These are phyloP conservation scores for Aspergillus panamensis DNA, from an alignment of 495 filamentous ascomycete genomes.

Conservation along the genomic window DNA sequence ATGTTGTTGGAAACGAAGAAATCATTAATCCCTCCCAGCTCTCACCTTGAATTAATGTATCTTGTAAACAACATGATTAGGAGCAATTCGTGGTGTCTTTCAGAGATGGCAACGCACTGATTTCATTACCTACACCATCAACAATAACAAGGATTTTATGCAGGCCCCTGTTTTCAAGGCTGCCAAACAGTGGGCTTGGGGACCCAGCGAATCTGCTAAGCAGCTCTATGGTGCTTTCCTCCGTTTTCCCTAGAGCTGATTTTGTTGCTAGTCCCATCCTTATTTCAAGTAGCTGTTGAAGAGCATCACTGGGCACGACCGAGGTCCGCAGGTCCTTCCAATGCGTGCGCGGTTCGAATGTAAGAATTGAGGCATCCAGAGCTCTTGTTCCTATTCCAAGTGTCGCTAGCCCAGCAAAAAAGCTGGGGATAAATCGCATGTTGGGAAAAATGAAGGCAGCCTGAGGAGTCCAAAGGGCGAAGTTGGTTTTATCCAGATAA, in stretches of 20 bases:
- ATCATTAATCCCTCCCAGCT: constrained; percentile 21
- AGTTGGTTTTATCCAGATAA: not conserved
- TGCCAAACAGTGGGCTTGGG: constrained; percentile 40
- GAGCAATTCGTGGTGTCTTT: not conserved
- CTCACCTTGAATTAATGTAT: constrained; percentile 20
- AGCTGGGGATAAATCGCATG: constrained; percentile 31
- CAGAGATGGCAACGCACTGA: constrained; percentile 31
- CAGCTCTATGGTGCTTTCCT: constrained; percentile 42
- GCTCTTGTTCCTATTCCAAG: constrained; percentile 29
- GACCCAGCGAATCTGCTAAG: constrained; percentile 49
- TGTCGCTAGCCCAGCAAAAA: constrained; percentile 29
- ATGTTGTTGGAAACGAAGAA: not conserved
- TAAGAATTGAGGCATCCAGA: constrained; percentile 37
- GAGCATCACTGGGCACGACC: constrained; percentile 40
- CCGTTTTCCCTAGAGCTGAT: constrained; percentile 43
- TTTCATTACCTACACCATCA: constrained; percentile 43
- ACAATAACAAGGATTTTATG: constrained; percentile 43
- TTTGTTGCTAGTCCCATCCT: constrained; percentile 50
- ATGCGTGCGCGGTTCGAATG: constrained; percentile 23
- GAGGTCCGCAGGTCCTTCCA: constrained; percentile 1
- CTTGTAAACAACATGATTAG: constrained; percentile 12
- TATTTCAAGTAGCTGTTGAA: constrained; percentile 53
- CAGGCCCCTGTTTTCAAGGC: constrained; percentile 8
- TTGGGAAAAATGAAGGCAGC: constrained; percentile 5
- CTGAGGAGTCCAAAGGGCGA: not conserved